These are phyloP conservation scores for Globisporangium radiosum DNA, from an alignment of 352 stramenopile genomes.

Conservation along the genomic window DNA sequence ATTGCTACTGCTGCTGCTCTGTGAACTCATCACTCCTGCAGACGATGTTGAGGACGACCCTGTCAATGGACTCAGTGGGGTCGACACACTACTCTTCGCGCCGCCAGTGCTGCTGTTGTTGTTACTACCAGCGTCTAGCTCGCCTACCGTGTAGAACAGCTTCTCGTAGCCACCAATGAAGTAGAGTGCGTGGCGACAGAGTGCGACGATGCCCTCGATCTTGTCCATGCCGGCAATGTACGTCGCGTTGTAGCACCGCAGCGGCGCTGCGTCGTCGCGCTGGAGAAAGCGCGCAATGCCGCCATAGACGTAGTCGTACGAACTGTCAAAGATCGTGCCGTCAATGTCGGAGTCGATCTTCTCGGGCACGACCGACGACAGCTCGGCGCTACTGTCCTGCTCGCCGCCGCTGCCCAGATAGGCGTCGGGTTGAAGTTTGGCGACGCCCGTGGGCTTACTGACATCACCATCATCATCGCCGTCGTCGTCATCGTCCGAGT, in stretches of 20 bases:
- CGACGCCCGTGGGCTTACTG: no score
- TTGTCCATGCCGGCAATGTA: conserved; percentile 60
- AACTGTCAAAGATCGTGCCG: conserved; percentile 34
- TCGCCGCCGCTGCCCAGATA: background rate
- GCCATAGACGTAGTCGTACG: conserved; percentile 45
- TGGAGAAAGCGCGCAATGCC: conserved; percentile 55
- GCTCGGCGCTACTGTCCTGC: conserved; percentile 5
- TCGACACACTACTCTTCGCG: background rate
- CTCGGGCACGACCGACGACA: background rate
- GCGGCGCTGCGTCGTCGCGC: conserved; percentile 54
- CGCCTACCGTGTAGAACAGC: conserved; percentile 22
- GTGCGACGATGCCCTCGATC: conserved; percentile 42
- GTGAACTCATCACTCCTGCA: no score
- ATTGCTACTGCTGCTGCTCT: background rate
- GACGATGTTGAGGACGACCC: no score
- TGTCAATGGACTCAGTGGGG: conserved; percentile 6
- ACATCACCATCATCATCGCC: background rate
- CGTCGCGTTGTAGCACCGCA: conserved; percentile 47
- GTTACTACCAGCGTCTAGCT: background rate
- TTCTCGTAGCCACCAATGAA: conserved; percentile 68
- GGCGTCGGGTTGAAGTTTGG: background rate
- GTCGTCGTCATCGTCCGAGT: conserved; percentile 16
- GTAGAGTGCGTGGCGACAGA: conserved; percentile 49
- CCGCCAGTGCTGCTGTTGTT: background rate
- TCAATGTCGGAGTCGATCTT: conserved; percentile 16